Evolutionary conservation across 495 filamentous ascomycete species (phyloP).

Genomic region (Aspergillus asperescens): DNA sequence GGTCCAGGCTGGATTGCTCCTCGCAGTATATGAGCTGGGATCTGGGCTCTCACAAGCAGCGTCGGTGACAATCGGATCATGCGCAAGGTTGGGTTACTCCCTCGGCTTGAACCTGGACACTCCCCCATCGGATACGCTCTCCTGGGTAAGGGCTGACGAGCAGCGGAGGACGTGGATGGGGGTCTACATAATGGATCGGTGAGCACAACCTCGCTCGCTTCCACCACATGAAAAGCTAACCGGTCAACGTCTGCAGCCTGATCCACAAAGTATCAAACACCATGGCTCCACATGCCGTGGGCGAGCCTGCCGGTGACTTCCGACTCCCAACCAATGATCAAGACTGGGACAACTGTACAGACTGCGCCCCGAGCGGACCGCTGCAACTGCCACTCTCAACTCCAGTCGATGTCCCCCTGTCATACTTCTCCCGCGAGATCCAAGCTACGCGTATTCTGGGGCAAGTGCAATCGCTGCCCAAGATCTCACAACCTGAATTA

Average conservation of each 20-base stretch:
- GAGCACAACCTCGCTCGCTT: neutral
- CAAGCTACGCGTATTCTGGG: neutral
- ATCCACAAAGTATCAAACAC: neutral
- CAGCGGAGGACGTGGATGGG: constrained; percentile 1
- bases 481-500: neutral
- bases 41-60: neutral
- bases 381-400: neutral
- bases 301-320: neutral
- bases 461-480: constrained; percentile 1
- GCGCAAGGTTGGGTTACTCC: neutral
- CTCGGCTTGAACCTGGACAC: constrained; percentile 2
- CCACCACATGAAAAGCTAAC: neutral
- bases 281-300: neutral
- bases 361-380: too few species aligned
- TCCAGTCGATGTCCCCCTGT: neutral
- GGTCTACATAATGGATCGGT: constrained; percentile 6
- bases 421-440: constrained; percentile 2
- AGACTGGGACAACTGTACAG: neutral
- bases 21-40: constrained; percentile 1
- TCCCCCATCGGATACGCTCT: too few species aligned
- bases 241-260: neutral
- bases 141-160: neutral
- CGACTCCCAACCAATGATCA: neutral
- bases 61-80: neutral
- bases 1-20: neutral